Evolutionary conservation across 2,329 filamentous ascomycete species (phyloP).

Genomic region (Arthrobotrys conoides): DNA sequence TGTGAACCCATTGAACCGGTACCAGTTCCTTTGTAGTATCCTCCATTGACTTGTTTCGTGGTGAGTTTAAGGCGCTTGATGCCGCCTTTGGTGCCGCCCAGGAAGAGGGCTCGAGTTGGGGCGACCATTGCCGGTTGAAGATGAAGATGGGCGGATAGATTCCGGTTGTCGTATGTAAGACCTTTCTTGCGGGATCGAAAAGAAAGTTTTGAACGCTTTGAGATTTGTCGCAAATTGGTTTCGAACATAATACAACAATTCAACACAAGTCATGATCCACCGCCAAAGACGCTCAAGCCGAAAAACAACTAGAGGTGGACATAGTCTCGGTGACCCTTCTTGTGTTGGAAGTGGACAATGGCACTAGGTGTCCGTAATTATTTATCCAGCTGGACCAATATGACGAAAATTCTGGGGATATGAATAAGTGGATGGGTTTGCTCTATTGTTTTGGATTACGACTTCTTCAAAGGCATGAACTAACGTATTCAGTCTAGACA

Average conservation of each 20-base stretch:
- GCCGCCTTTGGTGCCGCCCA: slow-evolving; percentile 67
- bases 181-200: not conserved
- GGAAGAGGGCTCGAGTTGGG: slow-evolving; percentile 77
- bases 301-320: too few relatives aligned
- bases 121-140: slow-evolving; percentile 30
- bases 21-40: slow-evolving; percentile 97
- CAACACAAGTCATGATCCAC: slow-evolving; percentile 6
- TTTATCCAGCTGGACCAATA: too few relatives aligned
- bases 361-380: too few relatives aligned
- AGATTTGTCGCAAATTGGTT: not conserved
- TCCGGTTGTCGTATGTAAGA: not conserved
- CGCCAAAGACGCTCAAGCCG: too few relatives aligned
- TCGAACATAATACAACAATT: not conserved
- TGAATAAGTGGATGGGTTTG: not conserved
- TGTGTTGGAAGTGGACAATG: too few relatives aligned
- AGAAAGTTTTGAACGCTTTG: not conserved
- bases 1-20: slow-evolving; percentile 88
- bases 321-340: too few relatives aligned
- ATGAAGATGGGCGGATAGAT: not conserved
- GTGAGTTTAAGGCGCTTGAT: slow-evolving; percentile 85
- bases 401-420: too few relatives aligned
- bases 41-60: slow-evolving; percentile 91
- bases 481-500: not conserved
- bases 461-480: not conserved
- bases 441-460: not conserved